phyloP scores from a whole-genome alignment of 768 basidiomycete genomes.

The Mycena metata region DNA sequence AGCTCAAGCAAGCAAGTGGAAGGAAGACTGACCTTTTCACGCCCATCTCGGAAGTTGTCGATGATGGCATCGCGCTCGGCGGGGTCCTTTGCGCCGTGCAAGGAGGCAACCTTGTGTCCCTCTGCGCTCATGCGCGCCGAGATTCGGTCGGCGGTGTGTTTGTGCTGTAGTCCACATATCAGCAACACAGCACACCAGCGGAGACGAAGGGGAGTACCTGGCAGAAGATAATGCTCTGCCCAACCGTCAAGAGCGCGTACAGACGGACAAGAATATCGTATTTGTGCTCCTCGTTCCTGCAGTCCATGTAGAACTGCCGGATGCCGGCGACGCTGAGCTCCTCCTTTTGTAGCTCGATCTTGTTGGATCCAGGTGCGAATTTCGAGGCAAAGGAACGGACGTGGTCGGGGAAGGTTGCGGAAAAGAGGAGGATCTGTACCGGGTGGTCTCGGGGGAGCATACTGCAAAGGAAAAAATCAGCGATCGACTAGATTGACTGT shows the following conservation, averaged over 20 bases:
- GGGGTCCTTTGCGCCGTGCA: slow-evolving; percentile 95
- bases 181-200: neutral
- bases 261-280: slow-evolving; percentile 94
- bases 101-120: slow-evolving; percentile 95
- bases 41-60: slow-evolving; percentile 95
- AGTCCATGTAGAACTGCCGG: slow-evolving; percentile 98
- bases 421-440: slow-evolving; percentile 94
- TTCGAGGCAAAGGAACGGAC: slow-evolving; percentile 93
- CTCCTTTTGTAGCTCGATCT: slow-evolving; percentile 94
- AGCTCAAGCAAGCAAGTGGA: no score
- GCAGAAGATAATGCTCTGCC: slow-evolving; percentile 99
- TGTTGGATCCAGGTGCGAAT: slow-evolving; percentile 95
- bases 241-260: slow-evolving; percentile 92
- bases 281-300: slow-evolving; percentile 90
- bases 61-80: slow-evolving; percentile 92
- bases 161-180: slow-evolving; percentile 65
- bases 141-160: slow-evolving; percentile 93
- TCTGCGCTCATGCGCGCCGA: slow-evolving; percentile 91
- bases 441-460: slow-evolving; percentile 66
- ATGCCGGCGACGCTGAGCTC: slow-evolving; percentile 96
- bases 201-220: slow-evolving; percentile 62
- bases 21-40: slow-evolving; percentile 78
- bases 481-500: slow-evolving; percentile 2
- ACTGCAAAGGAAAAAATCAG: slow-evolving; percentile 50
- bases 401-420: slow-evolving; percentile 96